Evolutionary conservation across 2,329 filamentous ascomycete species (phyloP), one percentile per base, ranked within the genome.

Genomic region (Monilinia vaccinii-corymbosi): DNA sequence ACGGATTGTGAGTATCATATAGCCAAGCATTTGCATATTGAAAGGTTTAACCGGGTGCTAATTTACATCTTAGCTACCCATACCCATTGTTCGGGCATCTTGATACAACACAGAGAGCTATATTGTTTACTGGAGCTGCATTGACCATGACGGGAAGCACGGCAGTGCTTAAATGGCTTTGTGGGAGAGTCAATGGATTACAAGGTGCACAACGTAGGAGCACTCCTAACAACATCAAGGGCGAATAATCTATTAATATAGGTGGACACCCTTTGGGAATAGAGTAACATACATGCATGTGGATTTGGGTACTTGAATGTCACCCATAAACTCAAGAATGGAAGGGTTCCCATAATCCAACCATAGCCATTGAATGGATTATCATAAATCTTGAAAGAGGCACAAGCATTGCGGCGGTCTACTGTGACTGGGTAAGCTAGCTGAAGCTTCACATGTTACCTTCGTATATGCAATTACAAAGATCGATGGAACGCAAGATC

Each of bases 51-150:
- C 23, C 1, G 1, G 8, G n/a, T 57, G 16, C 60, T 66, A 56
- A 69, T 52, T 3, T 10, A 18, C 23, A 31, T 36, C 2, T 66
- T 66, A 88, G 85, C 78, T 95, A 96, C 67, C 91, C 91, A 0
- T 96, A 97, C 72, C 91, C 92, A 1, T 80, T 96, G 31, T 93
- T 97, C 64, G 85, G 78, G 10, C 71, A 88, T 48, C 75, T 95
- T 46, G 79, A 78, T 53, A 87, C 84, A 0, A 71, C 76, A 52
- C 85, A 91, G 69, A 81, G 92, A 23, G 75, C 85, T 10, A 74
- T 81, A 0, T 76, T 96, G 11, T 96, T 95, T 66, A 78, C 78
- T 0, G 75, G 82, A 21, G 88, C 88, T 46, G 91, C 89, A 0
- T 69, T 80, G 1, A 73, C 89, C 18, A 92, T 95, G 83, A 86